Evolutionary conservation across 352 stramenopile species (phyloP).

Genomic region (Phytophthora pini): DNA sequence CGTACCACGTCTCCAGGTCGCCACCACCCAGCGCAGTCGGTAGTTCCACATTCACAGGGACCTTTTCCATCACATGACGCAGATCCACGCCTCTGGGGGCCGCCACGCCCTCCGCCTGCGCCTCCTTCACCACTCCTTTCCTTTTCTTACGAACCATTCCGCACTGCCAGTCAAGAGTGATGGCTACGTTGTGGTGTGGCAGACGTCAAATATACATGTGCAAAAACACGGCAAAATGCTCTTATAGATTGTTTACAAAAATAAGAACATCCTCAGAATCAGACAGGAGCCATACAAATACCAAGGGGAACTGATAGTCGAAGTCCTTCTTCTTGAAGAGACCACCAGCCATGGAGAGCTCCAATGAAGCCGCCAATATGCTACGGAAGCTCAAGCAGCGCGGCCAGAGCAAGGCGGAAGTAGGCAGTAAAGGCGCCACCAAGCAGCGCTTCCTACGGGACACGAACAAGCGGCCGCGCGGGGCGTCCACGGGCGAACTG

Average conservation of each 20-base stretch:
- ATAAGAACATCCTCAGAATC: background rate
- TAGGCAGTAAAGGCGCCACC: background rate
- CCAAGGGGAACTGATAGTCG: background rate
- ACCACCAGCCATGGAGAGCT: conserved; percentile 1
- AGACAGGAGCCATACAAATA: background rate
- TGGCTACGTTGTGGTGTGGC: conserved; percentile 8
- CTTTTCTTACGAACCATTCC: conserved; percentile 85
- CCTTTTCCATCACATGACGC: conserved; percentile 23
- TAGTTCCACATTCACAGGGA: conserved; percentile 47
- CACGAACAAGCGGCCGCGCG: conserved; percentile 36
- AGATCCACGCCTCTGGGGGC: conserved; percentile 49
- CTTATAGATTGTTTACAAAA: too few relatives aligned
- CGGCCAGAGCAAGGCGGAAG: background rate
- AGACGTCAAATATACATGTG: background rate
- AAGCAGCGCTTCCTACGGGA: conserved; percentile 3
- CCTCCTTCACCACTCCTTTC: conserved; percentile 74
- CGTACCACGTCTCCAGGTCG: conserved; percentile 56
- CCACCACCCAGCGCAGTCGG: conserved; percentile 38
- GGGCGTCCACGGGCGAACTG: conserved; percentile 14
- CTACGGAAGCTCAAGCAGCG: conserved; percentile 20
- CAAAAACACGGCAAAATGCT: too few relatives aligned
- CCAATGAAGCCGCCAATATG: conserved; percentile 16
- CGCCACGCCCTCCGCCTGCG: conserved; percentile 26
- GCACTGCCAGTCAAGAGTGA: conserved; percentile 14
- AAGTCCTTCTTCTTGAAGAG: background rate